Base-by-base conservation (phyloP, 768 basidiomycete species). In the Daedaleopsis nitida region DNA sequence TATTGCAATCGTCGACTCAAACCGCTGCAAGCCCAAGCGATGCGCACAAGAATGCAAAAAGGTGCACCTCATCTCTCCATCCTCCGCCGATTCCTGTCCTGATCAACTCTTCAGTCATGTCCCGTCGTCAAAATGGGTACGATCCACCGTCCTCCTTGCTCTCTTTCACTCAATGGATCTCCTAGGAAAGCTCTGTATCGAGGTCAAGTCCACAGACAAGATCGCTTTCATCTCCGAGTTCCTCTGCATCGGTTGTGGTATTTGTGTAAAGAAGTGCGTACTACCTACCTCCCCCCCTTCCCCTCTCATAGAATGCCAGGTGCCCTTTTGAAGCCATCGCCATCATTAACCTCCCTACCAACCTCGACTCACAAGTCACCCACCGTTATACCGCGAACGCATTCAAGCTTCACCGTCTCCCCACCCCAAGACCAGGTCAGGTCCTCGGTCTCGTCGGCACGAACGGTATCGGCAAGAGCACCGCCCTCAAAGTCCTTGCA, bases 401-500 rank as follows among this genome's bases (percentile, higher is more conserved):
- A 4, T 99, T 99, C 86, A 99, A 99, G 77, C 87, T 99, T 3
- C 97, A 98, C 81, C 90, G 97, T 53, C 84, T 99, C 48, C 97
- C 97, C 39, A 98, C 95, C 35, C 97, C 97, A 38, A 82, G 97
- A 59, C 96, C 97, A 0, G 97, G 97, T 5, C 97, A 98, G 76
- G 97, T 99, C 3, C 83, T 99, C n/a, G 97, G 97, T 65, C 85
- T 99, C 42, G 97, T 98, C 19, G 97, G 97, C 35, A 98, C 96
- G 0, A 99, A 99, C 76, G 97, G 97, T 87, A 99, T 98, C 66
- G 97, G 97, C 57, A 99, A 99, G 81, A 95, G 92, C 67, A 99
- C 97, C 0, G 97, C 97, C 6, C 80, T 99, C 59, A 98, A 98
- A 77, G 91, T 99, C 61, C 78, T 99, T 34, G 94, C 95, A 16